Percentiles rank a stretch among this genome's conserved stretches.
phyloP scores from a whole-genome alignment of 2,329 filamentous ascomycete species.

The Pyrenophora seminiperda region DNA sequence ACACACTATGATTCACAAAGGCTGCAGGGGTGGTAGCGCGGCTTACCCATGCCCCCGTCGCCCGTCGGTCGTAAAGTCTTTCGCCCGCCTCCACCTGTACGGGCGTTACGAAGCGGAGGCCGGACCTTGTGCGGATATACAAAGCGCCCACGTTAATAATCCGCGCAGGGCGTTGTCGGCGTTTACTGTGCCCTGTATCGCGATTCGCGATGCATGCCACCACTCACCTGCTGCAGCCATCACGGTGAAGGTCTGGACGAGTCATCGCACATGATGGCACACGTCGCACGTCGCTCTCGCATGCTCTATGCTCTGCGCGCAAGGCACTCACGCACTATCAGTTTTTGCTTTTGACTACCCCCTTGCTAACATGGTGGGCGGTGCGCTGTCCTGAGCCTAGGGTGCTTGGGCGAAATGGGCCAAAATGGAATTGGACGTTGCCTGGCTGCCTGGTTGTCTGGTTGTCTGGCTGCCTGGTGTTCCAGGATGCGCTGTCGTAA shows the following conservation, averaged over 20 bases:
- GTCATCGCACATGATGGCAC: too few relatives aligned
- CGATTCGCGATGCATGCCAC: constrained; percentile 25
- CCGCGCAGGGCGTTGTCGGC: constrained; percentile 16
- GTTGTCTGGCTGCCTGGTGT: constrained; percentile 26
- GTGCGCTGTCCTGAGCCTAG: constrained; percentile 15
- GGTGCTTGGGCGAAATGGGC: constrained; percentile 18
- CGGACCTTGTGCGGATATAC: constrained; percentile 18
- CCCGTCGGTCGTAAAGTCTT: constrained; percentile 15
- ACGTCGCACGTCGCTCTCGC: too few relatives aligned
- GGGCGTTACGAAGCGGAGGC: constrained; percentile 17
- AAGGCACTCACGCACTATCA: background rate
- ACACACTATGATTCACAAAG: constrained; percentile 30
- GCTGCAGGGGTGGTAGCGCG: constrained; percentile 22
- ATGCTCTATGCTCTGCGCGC: too few relatives aligned
- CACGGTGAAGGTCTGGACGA: background rate
- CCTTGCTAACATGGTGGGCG: constrained; percentile 2
- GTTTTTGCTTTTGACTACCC: constrained; percentile 10
- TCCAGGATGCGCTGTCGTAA: constrained; percentile 31
- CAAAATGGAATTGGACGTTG: constrained; percentile 14
- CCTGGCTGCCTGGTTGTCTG: constrained; percentile 23
- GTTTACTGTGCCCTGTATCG: constrained; percentile 26
- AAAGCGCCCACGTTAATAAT: constrained; percentile 5
- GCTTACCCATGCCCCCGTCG: constrained; percentile 11
- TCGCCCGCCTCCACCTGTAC: constrained; percentile 9
- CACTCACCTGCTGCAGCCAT: constrained; percentile 8